A percentile compares a stretch with the other conserved stretches of the same genome.
Conservation (phyloP, 1,139 yeast species). For the Magnusiomyces tetraspermus region DNA sequence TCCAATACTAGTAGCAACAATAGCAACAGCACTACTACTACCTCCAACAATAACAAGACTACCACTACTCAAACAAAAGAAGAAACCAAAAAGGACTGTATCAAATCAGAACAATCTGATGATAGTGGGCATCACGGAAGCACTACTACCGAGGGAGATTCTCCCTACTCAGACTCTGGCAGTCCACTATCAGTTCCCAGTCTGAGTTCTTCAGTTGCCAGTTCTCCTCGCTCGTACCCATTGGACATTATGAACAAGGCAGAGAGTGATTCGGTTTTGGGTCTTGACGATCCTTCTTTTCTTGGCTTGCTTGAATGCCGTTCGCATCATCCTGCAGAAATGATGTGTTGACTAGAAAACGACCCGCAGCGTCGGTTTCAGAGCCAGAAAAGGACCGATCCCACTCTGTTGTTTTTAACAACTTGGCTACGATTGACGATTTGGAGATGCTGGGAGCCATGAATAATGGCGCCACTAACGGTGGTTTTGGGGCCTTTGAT, state of each 20-base stretch:
- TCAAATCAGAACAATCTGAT: conserved; percentile 8
- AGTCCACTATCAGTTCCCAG: conserved; percentile 21
- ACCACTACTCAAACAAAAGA: background rate
- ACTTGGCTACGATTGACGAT: conserved; percentile 16
- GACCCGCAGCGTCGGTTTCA: conserved; percentile 40
- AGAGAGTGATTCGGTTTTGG: conserved; percentile 9
- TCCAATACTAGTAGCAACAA: background rate
- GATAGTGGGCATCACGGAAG: background rate
- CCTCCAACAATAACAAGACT: conserved; percentile 6
- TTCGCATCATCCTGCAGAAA: conserved; percentile 41
- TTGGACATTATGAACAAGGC: conserved; percentile 12
- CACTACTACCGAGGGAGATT: conserved; percentile 4
- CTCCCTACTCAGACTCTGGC: conserved; percentile 13
- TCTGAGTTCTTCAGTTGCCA: conserved; percentile 23
- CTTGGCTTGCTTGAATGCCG: conserved; percentile 18
- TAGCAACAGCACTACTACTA: background rate
- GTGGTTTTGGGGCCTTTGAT: background rate
- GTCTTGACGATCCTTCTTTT: conserved; percentile 9
- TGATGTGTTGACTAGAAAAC: conserved; percentile 28
- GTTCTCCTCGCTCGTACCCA: conserved; percentile 20
- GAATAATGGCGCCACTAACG: background rate
- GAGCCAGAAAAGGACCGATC: conserved; percentile 21
- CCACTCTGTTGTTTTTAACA: conserved; percentile 16
- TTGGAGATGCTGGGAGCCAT: conserved; percentile 3
- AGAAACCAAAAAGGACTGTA: background rate